Conservation (phyloP, 495 filamentous ascomycete genomes). For the Aspergillus olivimuriae region DNA sequence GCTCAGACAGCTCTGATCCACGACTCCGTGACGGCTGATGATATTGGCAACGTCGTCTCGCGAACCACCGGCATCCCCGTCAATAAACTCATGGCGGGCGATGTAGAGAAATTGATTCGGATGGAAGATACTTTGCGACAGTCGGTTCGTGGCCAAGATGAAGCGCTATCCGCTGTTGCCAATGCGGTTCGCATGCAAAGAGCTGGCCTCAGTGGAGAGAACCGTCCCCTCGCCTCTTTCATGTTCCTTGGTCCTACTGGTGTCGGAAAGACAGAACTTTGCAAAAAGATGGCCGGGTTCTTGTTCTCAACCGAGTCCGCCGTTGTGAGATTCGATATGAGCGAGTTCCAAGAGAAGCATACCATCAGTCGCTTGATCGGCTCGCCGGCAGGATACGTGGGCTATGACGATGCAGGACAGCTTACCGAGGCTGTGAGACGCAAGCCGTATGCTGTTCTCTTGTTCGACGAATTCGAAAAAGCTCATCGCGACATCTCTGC, state of each 20-base stretch:
- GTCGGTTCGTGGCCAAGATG: constrained; percentile 87
- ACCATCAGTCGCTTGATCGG: constrained; percentile 91
- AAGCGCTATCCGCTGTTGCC: constrained; percentile 82
- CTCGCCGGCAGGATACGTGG: constrained; percentile 87
- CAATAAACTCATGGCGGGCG: constrained; percentile 82
- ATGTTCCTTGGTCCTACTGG: constrained; percentile 98
- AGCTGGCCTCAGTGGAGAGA: constrained; percentile 84
- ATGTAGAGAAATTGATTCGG: constrained; percentile 83
- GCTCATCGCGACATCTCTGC: constrained; percentile 93
- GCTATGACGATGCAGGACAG: constrained; percentile 95
- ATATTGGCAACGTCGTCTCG: constrained; percentile 89
- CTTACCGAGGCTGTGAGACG: constrained; percentile 91
- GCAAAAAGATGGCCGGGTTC: constrained; percentile 91
- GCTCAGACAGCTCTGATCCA: constrained; percentile 63
- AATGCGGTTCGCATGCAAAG: constrained; percentile 93
- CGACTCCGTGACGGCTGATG: constrained; percentile 87
- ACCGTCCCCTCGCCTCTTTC: constrained; percentile 86
- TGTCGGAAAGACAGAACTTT: constrained; percentile 94
- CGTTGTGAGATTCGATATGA: constrained; percentile 94
- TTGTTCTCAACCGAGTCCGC: constrained; percentile 87
- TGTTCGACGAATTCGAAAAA: constrained; percentile 98
- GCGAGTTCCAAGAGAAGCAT: constrained; percentile 96
- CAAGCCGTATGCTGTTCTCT: constrained; percentile 90
- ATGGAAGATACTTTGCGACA: constrained; percentile 90
- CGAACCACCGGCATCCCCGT: constrained; percentile 88